Base-by-base conservation (phyloP, 345 rosid genomes). In the Eucalyptus polyanthemos region DNA sequence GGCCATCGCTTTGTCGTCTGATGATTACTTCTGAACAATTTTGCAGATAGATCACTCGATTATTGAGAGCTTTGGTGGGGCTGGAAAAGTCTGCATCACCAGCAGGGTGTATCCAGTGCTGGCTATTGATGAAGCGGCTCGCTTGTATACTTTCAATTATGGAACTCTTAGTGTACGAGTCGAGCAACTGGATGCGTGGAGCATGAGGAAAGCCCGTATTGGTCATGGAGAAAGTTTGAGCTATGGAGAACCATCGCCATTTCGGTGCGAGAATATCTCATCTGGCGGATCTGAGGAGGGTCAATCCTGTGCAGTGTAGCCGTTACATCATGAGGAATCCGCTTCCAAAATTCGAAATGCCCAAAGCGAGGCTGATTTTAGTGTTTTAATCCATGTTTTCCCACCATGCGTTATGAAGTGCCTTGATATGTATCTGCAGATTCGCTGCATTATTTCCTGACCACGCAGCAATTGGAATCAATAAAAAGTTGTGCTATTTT, bases 1-100 rank as follows among this genome's bases (percentile, higher is more conserved):
- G 67, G 9, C 27, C 27, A 4, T 37, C 5, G 8, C 29, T 16
- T 72, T 17, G 13, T 25, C 12, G 1, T 88, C 49, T 50, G 11
- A 34, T 13, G 31, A 76, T 76, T 40, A 25, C 34, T 88, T 53
- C 45, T n/a, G 24, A 27, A 80, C 34, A n/a, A 17, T 8, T 5
- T 83, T 56, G 88, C 92, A 89, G 91, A 92, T 91, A n/a, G 93
- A 92, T 62, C 93, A 92, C 88, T 92, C 93, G 12, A 91, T 92
- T 19, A 89, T 92, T 11, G 93, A 92, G 92, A 92, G 91, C 76
- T 91, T 91, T 86, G 92, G 90, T 21, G 92, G 87, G 50, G 88
- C 49, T 89, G 93, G 93, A 31, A 92, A 88, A 88, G 86, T 60
- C n/a, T 90, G 92, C 56, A 92, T 92, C 60, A 92, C 91, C 19